Evolutionary conservation across 164 flowering plant species (phyloP).

Genomic region (Stephania cephalantha): DNA sequence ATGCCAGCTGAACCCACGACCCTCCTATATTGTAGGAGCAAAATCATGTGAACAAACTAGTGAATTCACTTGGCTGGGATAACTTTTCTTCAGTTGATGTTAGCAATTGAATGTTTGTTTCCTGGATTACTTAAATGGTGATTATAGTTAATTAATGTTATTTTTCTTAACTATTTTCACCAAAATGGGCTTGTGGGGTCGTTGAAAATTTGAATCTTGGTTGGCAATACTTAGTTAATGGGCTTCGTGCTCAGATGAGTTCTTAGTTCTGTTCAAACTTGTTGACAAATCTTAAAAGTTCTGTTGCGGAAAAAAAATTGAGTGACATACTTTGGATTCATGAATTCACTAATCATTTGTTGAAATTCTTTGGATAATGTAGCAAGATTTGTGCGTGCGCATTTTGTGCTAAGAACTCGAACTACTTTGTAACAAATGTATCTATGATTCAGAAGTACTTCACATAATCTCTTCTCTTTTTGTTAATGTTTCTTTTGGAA

Average conservation of each 20-base stretch:
- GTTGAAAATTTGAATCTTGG: neutral
- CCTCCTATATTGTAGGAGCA: slow-evolving; percentile 22
- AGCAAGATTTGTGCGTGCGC: too few species aligned
- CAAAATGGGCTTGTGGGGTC: neutral
- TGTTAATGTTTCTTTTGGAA: neutral
- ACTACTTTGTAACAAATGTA: too few species aligned
- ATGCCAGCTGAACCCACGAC: slow-evolving; percentile 8
- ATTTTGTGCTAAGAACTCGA: too few species aligned
- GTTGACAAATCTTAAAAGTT: neutral
- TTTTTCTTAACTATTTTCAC: neutral
- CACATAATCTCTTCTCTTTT: too few species aligned
- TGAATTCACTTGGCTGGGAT: slow-evolving; percentile 27
- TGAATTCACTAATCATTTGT: too few species aligned
- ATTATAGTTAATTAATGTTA: slow-evolving; percentile 7
- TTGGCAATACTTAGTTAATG: neutral
- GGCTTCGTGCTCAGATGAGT: neutral
- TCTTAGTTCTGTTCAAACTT: neutral
- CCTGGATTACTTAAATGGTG: slow-evolving; percentile 7
- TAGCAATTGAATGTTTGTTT: slow-evolving; percentile 15
- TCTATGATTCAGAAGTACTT: too few species aligned
- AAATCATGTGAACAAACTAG: slow-evolving; percentile 31
- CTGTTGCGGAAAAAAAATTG: too few species aligned
- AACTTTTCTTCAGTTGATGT: slow-evolving; percentile 27
- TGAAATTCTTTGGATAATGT: too few species aligned
- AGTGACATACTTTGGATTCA: too few species aligned